Evolutionary conservation across 345 rosid species (phyloP).

Genomic region (Pistacia vera): DNA sequence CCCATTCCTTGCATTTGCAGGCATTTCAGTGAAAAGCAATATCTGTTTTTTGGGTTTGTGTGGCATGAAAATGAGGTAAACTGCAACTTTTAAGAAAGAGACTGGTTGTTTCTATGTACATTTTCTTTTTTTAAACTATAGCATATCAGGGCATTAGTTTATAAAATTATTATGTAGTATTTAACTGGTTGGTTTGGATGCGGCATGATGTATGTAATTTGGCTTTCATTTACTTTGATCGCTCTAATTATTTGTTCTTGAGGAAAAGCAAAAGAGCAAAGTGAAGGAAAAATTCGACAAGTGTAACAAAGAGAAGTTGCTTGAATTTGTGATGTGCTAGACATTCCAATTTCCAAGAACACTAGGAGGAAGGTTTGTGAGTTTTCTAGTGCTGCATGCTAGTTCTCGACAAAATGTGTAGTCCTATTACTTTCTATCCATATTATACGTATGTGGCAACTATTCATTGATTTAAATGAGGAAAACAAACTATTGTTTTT

Average conservation of each 20-base stretch:
- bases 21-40: slow-evolving; percentile 85
- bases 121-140: not conserved
- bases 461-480: not conserved
- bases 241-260: slow-evolving; percentile 18
- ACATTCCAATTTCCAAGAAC: slow-evolving; percentile 62
- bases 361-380: slow-evolving; percentile 72
- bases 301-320: slow-evolving; percentile 75
- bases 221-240: not conserved
- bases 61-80: slow-evolving; percentile 92
- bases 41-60: slow-evolving; percentile 80
- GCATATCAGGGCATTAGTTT: not conserved
- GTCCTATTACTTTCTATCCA: not conserved
- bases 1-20: slow-evolving; percentile 53
- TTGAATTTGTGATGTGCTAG: slow-evolving; percentile 88
- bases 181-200: slow-evolving; percentile 1
- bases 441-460: not conserved
- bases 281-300: slow-evolving; percentile 86
- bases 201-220: not conserved
- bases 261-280: slow-evolving; percentile 82
- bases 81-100: not conserved
- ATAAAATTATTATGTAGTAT: not conserved
- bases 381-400: slow-evolving; percentile 2
- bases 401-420: not conserved
- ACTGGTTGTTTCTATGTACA: not conserved
- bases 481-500: not conserved